Conservation (phyloP, 192 early-diverging fungal species). For the Podochytrium sp. region DNA sequence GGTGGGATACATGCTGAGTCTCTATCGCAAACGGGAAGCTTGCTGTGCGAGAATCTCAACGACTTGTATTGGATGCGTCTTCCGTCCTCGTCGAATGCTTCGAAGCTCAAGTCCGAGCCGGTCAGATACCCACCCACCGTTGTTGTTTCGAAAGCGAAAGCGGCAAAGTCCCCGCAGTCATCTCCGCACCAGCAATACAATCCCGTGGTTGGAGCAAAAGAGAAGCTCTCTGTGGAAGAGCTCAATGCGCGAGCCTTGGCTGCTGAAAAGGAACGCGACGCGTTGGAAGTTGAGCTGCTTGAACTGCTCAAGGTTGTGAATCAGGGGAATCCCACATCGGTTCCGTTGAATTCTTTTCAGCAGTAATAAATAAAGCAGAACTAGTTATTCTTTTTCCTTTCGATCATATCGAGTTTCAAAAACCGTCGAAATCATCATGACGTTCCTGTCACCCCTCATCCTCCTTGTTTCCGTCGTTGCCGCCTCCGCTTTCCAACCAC, state of each 20-base stretch:
- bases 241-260: conserved; percentile 1
- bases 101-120: background rate
- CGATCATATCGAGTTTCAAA: too few relatives aligned
- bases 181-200: background rate
- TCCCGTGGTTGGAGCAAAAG: background rate
- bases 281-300: conserved; percentile 22
- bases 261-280: conserved; percentile 15
- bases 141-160: background rate
- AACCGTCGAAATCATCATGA: too few relatives aligned
- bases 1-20: too few relatives aligned
- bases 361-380: too few relatives aligned
- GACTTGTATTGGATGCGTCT: background rate
- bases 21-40: background rate
- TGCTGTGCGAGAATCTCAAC: background rate
- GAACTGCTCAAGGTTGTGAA: conserved; percentile 5
- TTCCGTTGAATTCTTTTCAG: too few relatives aligned
- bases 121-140: background rate
- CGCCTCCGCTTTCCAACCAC: background rate
- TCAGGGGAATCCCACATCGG: too few relatives aligned
- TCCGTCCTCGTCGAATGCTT: background rate
- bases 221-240: background rate
- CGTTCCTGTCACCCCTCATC: background rate
- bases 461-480: background rate
- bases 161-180: background rate
- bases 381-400: too few relatives aligned